Evolutionary conservation across 2,329 filamentous ascomycete species (phyloP), one percentile per base, ranked within the genome.

Genomic region (Amauroascus niger): DNA sequence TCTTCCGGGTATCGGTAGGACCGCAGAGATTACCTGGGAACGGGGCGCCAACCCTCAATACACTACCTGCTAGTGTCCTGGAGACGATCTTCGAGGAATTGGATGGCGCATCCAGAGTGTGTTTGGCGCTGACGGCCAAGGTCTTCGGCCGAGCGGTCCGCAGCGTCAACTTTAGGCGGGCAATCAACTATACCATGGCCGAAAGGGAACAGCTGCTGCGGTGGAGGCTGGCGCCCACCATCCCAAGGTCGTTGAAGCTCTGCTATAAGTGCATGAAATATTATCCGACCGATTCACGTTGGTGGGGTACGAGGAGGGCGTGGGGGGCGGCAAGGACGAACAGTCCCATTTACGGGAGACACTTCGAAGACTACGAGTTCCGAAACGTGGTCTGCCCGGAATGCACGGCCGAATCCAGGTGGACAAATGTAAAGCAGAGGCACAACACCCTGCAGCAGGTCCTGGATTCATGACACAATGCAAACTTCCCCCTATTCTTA

Each of bases 241-340:
- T 58, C 28, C 49, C 46, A 18, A 18, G 3, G 14, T 30, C n/a
- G 6, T 32, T 28, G 14, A 52, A 49, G 18, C 43, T 57, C 20
- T 59, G 57, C 41, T 32, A 55, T 28, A 14, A 26, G 4, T 58
- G 57, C 30, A 44, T 51, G 24, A 57, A 49, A 22, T 58, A 58
- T 41, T 55, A 49, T 13, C 55, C 57, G 6, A 26, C 30, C 9
- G 18, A 49, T 35, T 43, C 57, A 35, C 11, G 22, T 1, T 53
- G 54, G 41, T 58, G 57, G 57, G 18, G 32, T 14, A 37, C 28
- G 24, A 49, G 57, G 50, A 49, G 51, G n/a, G 20, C 40, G 2
- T 35, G 33, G 6, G 52, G 52, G 26, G 14, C 18, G 3, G 39
- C 52, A 48, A 52, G 33, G n/a, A 57, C 57, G 4, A 37, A 28